phyloP scores from a whole-genome alignment of 768 basidiomycete species.

The Naganishia antarctica region DNA sequence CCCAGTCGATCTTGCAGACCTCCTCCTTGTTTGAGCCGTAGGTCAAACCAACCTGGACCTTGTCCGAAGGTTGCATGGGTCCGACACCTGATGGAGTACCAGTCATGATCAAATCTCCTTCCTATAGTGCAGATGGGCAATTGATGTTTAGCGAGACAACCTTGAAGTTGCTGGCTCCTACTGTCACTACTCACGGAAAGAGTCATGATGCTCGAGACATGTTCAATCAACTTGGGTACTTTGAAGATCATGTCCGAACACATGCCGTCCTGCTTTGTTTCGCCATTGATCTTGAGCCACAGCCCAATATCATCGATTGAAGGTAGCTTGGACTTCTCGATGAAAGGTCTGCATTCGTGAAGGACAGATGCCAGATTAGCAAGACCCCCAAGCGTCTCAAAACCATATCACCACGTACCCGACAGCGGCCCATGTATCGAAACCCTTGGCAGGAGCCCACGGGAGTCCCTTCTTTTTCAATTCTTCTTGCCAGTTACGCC shows the following conservation, averaged over 20 bases:
- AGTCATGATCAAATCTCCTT: constrained; percentile 84
- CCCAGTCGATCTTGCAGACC: constrained; percentile 63
- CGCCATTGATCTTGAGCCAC: constrained; percentile 77
- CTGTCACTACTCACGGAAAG: constrained; percentile 63
- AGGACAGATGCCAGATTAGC: no score
- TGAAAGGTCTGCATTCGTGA: constrained; percentile 59
- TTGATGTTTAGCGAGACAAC: not conserved
- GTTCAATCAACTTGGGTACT: constrained; percentile 80
- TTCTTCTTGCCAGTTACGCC: constrained; percentile 85
- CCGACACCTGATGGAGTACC: constrained; percentile 85
- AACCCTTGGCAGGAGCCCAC: constrained; percentile 95
- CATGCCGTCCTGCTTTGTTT: constrained; percentile 73
- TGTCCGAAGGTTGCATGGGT: constrained; percentile 68
- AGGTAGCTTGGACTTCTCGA: constrained; percentile 64
- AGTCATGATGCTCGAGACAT: constrained; percentile 92
- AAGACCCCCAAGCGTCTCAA: no score
- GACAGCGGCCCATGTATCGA: constrained; percentile 91
- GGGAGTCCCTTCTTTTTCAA: constrained; percentile 92
- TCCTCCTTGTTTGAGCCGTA: constrained; percentile 54
- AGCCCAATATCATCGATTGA: constrained; percentile 74
- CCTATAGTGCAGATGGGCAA: constrained; percentile 55
- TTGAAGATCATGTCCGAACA: constrained; percentile 88
- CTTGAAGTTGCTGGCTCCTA: constrained; percentile 25
- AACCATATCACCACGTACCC: constrained; percentile 55
- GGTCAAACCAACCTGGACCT: constrained; percentile 66